Conservation (phyloP, 2,329 filamentous ascomycete genomes). For the Botrytis medusae region DNA sequence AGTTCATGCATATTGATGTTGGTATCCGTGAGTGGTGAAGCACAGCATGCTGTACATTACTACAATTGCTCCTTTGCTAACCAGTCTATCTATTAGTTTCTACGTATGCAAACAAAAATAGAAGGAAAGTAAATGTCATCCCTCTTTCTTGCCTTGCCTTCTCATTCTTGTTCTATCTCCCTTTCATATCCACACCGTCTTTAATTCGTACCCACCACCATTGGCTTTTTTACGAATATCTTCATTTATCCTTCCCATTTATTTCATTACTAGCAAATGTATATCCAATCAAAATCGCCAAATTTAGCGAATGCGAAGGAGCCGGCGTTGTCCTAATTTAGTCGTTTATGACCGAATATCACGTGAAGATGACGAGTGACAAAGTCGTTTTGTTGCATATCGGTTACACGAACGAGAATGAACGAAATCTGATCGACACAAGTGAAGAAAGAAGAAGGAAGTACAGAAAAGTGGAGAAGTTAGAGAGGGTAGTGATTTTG, state of each 20-base stretch:
- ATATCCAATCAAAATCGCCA: not conserved
- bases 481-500: not conserved
- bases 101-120: not conserved
- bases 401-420: not conserved
- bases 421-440: not conserved
- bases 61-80: not conserved
- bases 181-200: not conserved
- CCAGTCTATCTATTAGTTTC: not conserved
- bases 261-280: not conserved
- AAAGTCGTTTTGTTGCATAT: not conserved
- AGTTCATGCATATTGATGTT: slow-evolving; percentile 1
- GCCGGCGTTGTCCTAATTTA: not conserved
- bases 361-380: not conserved
- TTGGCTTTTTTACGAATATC: not conserved
- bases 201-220: not conserved
- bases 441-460: not conserved
- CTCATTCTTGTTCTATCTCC: not conserved
- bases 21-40: not conserved
- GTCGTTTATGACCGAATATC: not conserved
- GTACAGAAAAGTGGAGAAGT: not conserved
- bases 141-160: not conserved
- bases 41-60: not conserved
- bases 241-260: not conserved
- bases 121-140: not conserved
- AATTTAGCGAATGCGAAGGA: slow-evolving; percentile 15